Base-by-base conservation (phyloP, 2,329 filamentous ascomycete species). In the Hypocrella siamensis region DNA sequence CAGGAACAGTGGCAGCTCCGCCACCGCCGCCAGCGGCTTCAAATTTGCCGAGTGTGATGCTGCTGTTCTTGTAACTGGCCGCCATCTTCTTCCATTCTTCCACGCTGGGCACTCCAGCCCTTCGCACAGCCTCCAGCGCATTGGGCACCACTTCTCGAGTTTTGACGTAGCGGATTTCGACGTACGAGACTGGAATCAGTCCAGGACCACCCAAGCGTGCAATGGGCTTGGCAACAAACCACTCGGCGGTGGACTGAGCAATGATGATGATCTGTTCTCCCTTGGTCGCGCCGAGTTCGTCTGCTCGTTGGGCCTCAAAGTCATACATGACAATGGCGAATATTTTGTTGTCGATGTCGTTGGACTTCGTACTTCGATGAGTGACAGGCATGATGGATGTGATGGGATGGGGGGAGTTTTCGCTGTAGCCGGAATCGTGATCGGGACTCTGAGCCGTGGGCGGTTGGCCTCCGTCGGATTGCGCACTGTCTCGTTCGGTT, bases 11-110 rank as follows among this genome's bases (percentile, higher is more conserved):
- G n/a, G n/a, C n/a, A n/a, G n/a, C 25, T 26, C 25, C 25, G n/a
- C 54, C 52, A 34, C 56, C 54, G 4, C 48, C 47, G 15, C 49
- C 52, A 34, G 70, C 64, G 36, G 60, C 64, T 45, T 88, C 83
- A 43, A 92, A 88, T 56, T 88, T 93, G 42, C 90, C 90, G 26
- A 98, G 63, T 1, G 86, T 88, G 50, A 98, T 96, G 57, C 90
- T 96, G 53, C 86, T 93, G 53, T 96, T 94, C 64, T 98, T 98
- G 60, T 98, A 98, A 41, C 94, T 88, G 34, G 88, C 88, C 1
- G 90, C 86, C 84, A 94, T 94, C 60, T 92, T 93, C 64, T 98
- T 98, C 90, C 90, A 98, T 47, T 98, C 90, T 51, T 98, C 90
- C 4, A 98, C 90, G 46, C 78, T 79, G 10, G 90, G 90, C 6